These are phyloP conservation scores for Pichia exigua DNA, from an alignment of 805 yeast species.

Conservation along the genomic window DNA sequence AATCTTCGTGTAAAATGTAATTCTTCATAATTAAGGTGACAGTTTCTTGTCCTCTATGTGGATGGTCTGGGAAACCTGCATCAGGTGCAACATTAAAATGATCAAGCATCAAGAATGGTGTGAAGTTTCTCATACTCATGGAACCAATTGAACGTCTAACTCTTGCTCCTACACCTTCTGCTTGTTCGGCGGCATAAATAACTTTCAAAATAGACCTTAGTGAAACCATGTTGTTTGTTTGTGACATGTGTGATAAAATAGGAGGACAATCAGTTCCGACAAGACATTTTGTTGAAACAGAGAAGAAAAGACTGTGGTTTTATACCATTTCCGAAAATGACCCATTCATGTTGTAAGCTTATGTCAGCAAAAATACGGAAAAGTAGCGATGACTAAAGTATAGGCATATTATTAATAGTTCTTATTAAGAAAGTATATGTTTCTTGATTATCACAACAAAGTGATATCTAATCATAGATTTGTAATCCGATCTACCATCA, in stretches of 20 bases:
- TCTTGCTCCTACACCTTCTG: conserved; percentile 84
- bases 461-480: too few species aligned
- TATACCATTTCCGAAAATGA: not conserved
- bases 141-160: conserved; percentile 80
- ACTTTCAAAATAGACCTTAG: conserved; percentile 42
- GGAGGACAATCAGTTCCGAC: not conserved
- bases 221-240: conserved; percentile 19
- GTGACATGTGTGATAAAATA: not conserved
- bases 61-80: conserved; percentile 78
- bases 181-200: conserved; percentile 56
- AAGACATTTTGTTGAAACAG: not conserved
- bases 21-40: conserved; percentile 61
- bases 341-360: not conserved
- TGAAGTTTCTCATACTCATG: conserved; percentile 57
- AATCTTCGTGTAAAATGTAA: conserved; percentile 73
- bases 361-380: not conserved
- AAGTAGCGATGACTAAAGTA: not conserved
- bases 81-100: conserved; percentile 60
- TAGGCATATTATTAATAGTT: not conserved
- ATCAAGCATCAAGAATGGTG: conserved; percentile 77
- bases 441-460: too few species aligned
- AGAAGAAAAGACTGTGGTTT: not conserved
- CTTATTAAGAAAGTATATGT: not conserved
- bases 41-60: conserved; percentile 81
- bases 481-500: too few species aligned